Conservation (phyloP, 306 rosid genomes). For the Corylus americana region DNA sequence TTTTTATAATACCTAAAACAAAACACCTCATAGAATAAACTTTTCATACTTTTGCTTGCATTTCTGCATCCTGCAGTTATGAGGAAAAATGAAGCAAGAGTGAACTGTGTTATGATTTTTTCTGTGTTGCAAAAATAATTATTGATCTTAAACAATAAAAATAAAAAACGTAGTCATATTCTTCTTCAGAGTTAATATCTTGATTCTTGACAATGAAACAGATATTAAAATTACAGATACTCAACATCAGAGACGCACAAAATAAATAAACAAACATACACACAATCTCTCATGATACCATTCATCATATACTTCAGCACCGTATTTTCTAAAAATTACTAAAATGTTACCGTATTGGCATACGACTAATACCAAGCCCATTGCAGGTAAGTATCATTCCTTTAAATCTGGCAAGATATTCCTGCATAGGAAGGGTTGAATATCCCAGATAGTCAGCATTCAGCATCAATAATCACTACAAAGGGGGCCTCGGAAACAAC, state of each 20-base stretch:
- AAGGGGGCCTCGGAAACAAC: constrained; percentile 7
- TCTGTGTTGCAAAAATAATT: neutral
- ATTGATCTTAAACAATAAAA: neutral
- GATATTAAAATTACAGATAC: neutral
- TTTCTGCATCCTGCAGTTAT: neutral
- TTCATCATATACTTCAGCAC: neutral
- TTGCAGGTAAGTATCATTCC: constrained; percentile 87
- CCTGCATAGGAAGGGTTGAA: constrained; percentile 40
- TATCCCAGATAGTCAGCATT: constrained; percentile 6
- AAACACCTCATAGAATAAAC: no score
- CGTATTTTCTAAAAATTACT: constrained; percentile 1
- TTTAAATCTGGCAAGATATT: constrained; percentile 77
- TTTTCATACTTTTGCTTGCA: neutral
- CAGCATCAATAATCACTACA: constrained; percentile 8
- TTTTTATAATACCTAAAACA: no score
- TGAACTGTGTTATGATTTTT: neutral
- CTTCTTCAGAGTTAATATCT: neutral
- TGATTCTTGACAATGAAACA: neutral
- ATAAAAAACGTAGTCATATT: neutral
- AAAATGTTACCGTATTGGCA: constrained; percentile 50
- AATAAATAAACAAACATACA: neutral
- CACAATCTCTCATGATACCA: neutral
- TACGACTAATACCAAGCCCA: constrained; percentile 65
- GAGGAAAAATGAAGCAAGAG: neutral
- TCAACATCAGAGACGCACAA: neutral